A percentile compares a stretch with the other conserved stretches of the same genome.
Evolutionary conservation across 2,329 filamentous ascomycete genomes (phyloP).

Genomic region (Aspergillus sp.): DNA sequence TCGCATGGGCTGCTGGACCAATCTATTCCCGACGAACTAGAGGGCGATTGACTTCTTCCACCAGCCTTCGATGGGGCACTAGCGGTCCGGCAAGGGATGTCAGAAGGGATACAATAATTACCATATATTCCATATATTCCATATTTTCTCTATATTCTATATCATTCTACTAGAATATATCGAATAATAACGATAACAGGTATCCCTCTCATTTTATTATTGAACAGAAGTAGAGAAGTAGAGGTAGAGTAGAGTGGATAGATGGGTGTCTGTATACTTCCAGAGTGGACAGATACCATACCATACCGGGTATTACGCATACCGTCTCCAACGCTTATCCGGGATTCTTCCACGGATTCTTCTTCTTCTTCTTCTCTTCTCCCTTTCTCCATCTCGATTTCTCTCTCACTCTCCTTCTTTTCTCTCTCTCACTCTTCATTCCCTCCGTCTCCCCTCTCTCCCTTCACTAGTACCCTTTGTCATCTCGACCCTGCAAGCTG

Average conservation of each 20-base stretch:
- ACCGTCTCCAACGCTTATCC: background rate
- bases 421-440: background rate
- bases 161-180: too few relatives aligned
- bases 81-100: conserved; percentile 2
- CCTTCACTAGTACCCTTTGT: conserved; percentile 2
- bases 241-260: too few relatives aligned
- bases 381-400: background rate
- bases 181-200: too few relatives aligned
- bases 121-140: too few relatives aligned
- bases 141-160: too few relatives aligned
- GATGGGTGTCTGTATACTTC: too few relatives aligned
- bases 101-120: too few relatives aligned
- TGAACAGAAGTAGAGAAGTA: background rate
- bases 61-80: conserved; percentile 23
- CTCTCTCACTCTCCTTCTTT: background rate
- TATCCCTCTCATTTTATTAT: too few relatives aligned
- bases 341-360: conserved; percentile 1
- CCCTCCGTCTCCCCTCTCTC: background rate
- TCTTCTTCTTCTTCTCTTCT: conserved; percentile 3
- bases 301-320: background rate
- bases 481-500: conserved; percentile 17
- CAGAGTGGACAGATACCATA: too few relatives aligned
- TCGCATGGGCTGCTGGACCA: too few relatives aligned
- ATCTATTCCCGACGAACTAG: too few relatives aligned
- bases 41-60: conserved; percentile 26